Evolutionary conservation across 805 yeast genomes (phyloP).

Genomic region (Candida verbasci): DNA sequence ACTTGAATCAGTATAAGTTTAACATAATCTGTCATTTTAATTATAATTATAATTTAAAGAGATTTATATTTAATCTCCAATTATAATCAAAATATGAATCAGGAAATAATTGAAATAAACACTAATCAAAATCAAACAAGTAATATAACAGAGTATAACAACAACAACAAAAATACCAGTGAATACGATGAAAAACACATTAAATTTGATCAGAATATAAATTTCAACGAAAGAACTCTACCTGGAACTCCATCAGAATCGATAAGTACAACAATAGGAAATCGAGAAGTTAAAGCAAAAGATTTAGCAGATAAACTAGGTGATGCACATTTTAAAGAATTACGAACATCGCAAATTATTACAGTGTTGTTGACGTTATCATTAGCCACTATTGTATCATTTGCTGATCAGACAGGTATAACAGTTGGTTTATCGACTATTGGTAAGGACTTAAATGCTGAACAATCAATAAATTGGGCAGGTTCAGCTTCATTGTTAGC

Average conservation of each 20-base stretch:
- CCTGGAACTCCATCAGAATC: conserved; percentile 5
- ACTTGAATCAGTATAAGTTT: background rate
- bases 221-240: conserved; percentile 2
- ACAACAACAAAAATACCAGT: background rate
- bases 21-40: too few species aligned
- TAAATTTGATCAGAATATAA: conserved; percentile 1
- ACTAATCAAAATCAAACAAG: too few species aligned
- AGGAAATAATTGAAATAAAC: background rate
- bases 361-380: conserved; percentile 33
- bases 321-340: conserved; percentile 37
- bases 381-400: conserved; percentile 35
- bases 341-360: conserved; percentile 33
- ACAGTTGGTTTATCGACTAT: conserved; percentile 46
- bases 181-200: background rate
- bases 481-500: conserved; percentile 52
- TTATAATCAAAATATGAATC: background rate
- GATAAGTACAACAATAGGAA: background rate
- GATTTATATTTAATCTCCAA: too few species aligned
- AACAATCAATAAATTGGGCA: conserved; percentile 52
- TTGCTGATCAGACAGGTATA: conserved; percentile 47
- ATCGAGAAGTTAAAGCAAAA: background rate
- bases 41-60: too few species aligned
- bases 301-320: conserved; percentile 25
- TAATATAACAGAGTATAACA: too few species aligned
- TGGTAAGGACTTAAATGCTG: conserved; percentile 43